Conservation (phyloP, 805 yeast genomes). For the Lipomyces sp. region DNA sequence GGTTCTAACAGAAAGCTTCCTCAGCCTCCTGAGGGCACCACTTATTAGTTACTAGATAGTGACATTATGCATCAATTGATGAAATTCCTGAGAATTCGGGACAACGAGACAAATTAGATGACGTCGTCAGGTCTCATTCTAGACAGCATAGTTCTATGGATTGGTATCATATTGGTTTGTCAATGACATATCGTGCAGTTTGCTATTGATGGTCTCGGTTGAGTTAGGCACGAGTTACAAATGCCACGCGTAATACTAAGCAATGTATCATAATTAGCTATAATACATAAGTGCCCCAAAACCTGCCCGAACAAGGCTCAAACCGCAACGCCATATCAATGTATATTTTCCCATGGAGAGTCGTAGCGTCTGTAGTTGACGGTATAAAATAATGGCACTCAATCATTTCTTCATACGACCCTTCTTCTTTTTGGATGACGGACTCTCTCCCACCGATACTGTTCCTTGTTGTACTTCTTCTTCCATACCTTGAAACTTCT, state of each 20-base stretch:
- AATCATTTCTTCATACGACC: not conserved
- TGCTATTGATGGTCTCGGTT: not conserved
- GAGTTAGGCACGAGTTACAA: not conserved
- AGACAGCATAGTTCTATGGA: not conserved
- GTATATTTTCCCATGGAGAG: not conserved
- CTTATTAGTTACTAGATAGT: conserved; percentile 47
- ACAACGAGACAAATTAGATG: not conserved
- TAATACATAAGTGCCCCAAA: not conserved
- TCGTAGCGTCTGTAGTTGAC: not conserved
- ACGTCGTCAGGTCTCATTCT: not conserved
- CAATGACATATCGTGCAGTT: not conserved
- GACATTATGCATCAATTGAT: not conserved
- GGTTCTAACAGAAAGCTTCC: conserved; percentile 79
- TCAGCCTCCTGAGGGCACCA: conserved; percentile 91
- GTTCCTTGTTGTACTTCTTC: conserved; percentile 77
- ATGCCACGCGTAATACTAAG: not conserved
- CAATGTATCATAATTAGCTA: not conserved
- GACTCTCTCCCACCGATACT: conserved; percentile 50
- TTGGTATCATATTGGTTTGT: not conserved
- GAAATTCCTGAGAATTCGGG: not conserved
- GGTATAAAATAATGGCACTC: not conserved
- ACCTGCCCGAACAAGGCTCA: not conserved
- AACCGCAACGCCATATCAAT: not conserved
- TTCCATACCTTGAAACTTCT: conserved; percentile 70
- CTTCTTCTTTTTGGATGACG: conserved; percentile 28